These are phyloP conservation scores for Fusarium oligoseptatum DNA, from an alignment of 2,329 filamentous ascomycete genomes.

Conservation along the genomic window DNA sequence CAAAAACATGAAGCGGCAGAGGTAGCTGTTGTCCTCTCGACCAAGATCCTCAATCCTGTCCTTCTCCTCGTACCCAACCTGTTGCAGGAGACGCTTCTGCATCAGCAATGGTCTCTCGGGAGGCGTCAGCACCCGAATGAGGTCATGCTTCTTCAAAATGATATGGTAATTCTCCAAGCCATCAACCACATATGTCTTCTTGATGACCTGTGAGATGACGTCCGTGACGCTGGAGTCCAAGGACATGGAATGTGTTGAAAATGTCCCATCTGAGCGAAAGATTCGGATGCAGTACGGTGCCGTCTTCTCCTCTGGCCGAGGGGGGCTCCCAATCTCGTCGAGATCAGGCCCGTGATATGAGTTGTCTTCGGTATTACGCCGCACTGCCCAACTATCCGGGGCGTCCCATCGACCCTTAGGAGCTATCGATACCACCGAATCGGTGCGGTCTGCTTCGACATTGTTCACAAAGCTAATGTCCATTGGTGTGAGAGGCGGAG, in stretches of 20 bases:
- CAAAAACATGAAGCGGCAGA: conserved; percentile 95
- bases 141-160: conserved; percentile 91
- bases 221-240: conserved; percentile 89
- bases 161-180: conserved; percentile 95
- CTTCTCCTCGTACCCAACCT: conserved; percentile 88
- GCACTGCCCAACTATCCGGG: conserved; percentile 96
- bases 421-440: conserved; percentile 49
- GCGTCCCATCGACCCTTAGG: conserved; percentile 84
- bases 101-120: conserved; percentile 88
- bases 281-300: conserved; percentile 92
- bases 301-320: conserved; percentile 79
- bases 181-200: conserved; percentile 93
- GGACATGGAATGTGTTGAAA: conserved; percentile 88
- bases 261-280: conserved; percentile 93
- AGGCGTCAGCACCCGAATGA: conserved; percentile 83
- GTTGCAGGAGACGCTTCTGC: conserved; percentile 90
- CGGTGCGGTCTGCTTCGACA: conserved; percentile 58
- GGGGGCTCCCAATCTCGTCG: conserved; percentile 77
- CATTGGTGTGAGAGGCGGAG: conserved; percentile 78
- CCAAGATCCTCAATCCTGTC: conserved; percentile 94
- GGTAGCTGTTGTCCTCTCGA: conserved; percentile 95
- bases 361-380: conserved; percentile 76
- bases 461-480: conserved; percentile 66
- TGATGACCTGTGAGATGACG: conserved; percentile 89
- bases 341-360: conserved; percentile 69